Percentiles rank a stretch among this genome's conserved stretches.
Evolutionary conservation across 1,139 yeast species (phyloP).

Genomic region (Debaryomycetaceae sp.): DNA sequence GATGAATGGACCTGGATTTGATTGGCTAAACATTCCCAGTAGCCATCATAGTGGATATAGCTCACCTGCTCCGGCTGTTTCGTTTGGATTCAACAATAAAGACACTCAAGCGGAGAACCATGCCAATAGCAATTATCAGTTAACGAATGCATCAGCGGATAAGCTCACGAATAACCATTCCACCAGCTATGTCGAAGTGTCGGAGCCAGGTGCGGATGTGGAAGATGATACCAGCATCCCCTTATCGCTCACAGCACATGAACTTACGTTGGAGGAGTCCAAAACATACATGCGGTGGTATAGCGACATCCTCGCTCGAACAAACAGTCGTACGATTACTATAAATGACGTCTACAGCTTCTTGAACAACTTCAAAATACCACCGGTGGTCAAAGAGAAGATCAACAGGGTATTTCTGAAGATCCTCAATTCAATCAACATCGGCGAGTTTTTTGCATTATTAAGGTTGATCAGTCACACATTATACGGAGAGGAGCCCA

Average conservation of each 20-base stretch:
- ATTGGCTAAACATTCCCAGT: constrained; percentile 21
- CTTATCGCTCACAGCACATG: constrained; percentile 57
- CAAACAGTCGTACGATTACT: constrained; percentile 52
- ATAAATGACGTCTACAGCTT: constrained; percentile 63
- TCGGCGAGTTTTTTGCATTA: constrained; percentile 75
- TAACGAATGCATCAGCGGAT: constrained; percentile 12
- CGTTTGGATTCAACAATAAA: constrained; percentile 15
- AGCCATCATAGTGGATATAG: constrained; percentile 7
- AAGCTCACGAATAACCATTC: constrained; percentile 3
- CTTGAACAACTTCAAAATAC: constrained; percentile 56
- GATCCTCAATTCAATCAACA: constrained; percentile 50
- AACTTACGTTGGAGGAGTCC: constrained; percentile 60
- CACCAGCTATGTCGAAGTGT: not conserved
- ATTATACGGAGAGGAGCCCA: constrained; percentile 44
- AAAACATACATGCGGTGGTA: constrained; percentile 79
- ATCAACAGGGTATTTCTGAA: constrained; percentile 50
- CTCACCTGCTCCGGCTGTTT: constrained; percentile 22
- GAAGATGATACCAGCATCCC: constrained; percentile 40
- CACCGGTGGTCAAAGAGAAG: constrained; percentile 38
- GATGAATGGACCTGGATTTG: constrained; percentile 14
- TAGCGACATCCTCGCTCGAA: constrained; percentile 60
- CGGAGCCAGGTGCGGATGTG: constrained; percentile 2
- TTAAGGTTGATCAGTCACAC: constrained; percentile 62
- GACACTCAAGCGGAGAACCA: constrained; percentile 3
- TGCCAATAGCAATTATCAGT: constrained; percentile 4